Conservation (phyloP, 495 filamentous ascomycete species). For the Gamarada debralockiae region DNA sequence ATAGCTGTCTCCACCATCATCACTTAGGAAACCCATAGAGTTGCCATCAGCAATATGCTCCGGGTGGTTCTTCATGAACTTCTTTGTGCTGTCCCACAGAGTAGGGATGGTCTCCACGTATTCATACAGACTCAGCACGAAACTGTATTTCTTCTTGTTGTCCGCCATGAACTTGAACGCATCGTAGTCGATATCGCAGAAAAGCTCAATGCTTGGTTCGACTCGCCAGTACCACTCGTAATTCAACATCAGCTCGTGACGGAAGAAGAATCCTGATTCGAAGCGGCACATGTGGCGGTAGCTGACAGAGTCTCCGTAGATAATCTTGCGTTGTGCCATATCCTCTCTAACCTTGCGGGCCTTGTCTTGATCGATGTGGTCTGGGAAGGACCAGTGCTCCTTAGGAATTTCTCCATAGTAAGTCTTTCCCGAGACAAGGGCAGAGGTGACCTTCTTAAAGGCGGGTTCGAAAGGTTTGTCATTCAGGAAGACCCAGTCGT, state of each 20-base stretch:
- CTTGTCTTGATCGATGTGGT: constrained; percentile 82
- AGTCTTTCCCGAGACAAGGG: constrained; percentile 85
- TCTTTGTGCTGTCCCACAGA: constrained; percentile 88
- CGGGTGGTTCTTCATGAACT: constrained; percentile 83
- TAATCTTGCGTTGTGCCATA: constrained; percentile 80
- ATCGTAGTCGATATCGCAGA: constrained; percentile 80
- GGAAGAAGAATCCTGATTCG: constrained; percentile 93
- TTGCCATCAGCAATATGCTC: constrained; percentile 83
- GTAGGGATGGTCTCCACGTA: constrained; percentile 95
- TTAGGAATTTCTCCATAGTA: constrained; percentile 80
- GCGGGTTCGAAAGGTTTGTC: constrained; percentile 87
- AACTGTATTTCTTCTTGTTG: constrained; percentile 87
- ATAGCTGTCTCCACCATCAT: constrained; percentile 84
- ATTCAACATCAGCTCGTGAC: constrained; percentile 72
- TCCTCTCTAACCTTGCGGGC: constrained; percentile 76
- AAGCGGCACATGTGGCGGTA: constrained; percentile 95
- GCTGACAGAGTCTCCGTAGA: constrained; percentile 90
- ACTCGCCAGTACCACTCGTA: constrained; percentile 95
- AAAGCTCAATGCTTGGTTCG: constrained; percentile 83
- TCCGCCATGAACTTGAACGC: constrained; percentile 86
- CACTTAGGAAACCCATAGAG: constrained; percentile 86
- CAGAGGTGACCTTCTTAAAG: constrained; percentile 88
- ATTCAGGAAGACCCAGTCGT: constrained; percentile 99
- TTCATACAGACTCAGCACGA: constrained; percentile 86
- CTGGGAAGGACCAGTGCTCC: constrained; percentile 89